Base-by-base conservation (phyloP, 495 filamentous ascomycete genomes). In the Talaromyces adpressus region DNA sequence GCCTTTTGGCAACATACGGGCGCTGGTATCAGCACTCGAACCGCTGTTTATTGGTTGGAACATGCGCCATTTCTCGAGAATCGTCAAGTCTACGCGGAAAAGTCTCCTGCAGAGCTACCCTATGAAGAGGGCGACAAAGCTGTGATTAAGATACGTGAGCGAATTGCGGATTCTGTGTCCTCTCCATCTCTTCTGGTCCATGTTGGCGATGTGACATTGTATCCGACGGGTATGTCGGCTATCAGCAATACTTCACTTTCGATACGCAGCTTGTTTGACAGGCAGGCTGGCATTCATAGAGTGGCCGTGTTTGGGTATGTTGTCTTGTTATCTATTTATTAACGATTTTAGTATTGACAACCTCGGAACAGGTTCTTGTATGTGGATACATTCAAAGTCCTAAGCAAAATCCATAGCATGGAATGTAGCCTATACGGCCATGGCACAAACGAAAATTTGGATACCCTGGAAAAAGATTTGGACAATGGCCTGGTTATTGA, bases 181-280 rank as follows among this genome's bases (percentile, higher is more conserved):
- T 56, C 52, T 6, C 49, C 45, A 18, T 62, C 52, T 22, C 49
- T 36, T 56, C 82, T 82, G 25, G 78, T 87, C 1, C 76, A 76
- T n/a, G 83, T 81, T 25, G 66, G 63, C 4, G 80, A 84, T 66
- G 75, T 84, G 0, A 80, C 62, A 32, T 63, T 84, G 0, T 79
- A 73, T 52, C 68, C 70, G 9, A 77, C 76, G 7, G 82, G 82
- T 4, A 84, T 83, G 82, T 70, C 73, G 3, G 76, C 76, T 20
- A 71, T 83, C 60, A 34, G 66, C 71, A 56, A 56, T 12, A 56
- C 22, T 25, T 52, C 67, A 62, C 70, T 65, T 11, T 32, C 70
- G 29, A 61, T 59, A 61, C 61, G 23, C 59, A 45, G 34, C 5
- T 7, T 61, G 22, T 56, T 56, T 29, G 5, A 29, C 66, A 70